Conservation (phyloP, 2,329 filamentous ascomycete genomes). For the Cryoendolithus antarcticus region DNA sequence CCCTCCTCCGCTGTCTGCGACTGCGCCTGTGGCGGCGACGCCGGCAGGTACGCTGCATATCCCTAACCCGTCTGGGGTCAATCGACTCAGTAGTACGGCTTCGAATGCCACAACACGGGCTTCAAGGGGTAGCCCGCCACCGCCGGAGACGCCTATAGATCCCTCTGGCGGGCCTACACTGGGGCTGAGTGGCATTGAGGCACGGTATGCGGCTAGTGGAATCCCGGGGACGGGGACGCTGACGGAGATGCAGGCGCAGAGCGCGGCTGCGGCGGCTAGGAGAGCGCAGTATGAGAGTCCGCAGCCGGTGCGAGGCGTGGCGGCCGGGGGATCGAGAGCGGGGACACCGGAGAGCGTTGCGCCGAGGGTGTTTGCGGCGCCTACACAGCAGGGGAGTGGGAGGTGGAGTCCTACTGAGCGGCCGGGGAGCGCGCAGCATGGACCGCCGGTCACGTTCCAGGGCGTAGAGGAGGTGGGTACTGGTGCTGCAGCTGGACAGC, state of each 20-base stretch:
- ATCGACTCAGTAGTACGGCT: constrained; percentile 64
- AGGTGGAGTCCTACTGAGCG: constrained; percentile 94
- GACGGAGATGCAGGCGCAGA: constrained; percentile 61
- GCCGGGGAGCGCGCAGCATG: constrained; percentile 74
- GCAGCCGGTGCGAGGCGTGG: constrained; percentile 35
- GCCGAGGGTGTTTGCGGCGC: too few species aligned
- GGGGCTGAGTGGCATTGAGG: constrained; percentile 63
- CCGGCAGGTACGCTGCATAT: constrained; percentile 33
- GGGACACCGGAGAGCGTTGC: constrained; percentile 26
- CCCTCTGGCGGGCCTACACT: constrained; percentile 6
- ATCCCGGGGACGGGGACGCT: constrained; percentile 78
- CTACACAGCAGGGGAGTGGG: constrained; percentile 30
- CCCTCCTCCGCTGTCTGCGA: constrained; percentile 36
- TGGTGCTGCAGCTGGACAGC: constrained; percentile 7
- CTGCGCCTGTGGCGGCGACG: constrained; percentile 8
- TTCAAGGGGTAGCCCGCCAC: constrained; percentile 82
- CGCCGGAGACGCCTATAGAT: constrained; percentile 79
- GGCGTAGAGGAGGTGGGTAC: constrained; percentile 57
- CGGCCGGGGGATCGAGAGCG: constrained; percentile 23
- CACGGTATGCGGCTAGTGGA: constrained; percentile 78
- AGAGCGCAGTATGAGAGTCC: constrained; percentile 57
- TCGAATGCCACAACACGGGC: constrained; percentile 89
- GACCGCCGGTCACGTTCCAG: constrained; percentile 84
- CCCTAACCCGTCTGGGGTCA: constrained; percentile 42
- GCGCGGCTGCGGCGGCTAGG: constrained; percentile 69